Evolutionary conservation across 176 grass and related monocot genomes (phyloP).

Genomic region (Carex pumila): DNA sequence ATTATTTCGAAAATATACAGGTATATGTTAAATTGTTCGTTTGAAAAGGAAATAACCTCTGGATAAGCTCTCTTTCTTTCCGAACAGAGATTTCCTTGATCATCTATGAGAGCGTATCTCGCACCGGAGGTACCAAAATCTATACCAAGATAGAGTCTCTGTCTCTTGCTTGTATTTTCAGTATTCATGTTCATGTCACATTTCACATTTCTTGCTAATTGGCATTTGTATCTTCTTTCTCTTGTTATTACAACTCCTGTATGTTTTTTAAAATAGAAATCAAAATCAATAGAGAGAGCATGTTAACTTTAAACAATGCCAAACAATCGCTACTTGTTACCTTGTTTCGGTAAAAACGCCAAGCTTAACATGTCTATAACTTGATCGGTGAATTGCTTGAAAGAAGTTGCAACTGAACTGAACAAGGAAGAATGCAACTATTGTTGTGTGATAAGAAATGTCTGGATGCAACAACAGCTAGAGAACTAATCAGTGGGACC

Average conservation of each 20-base stretch:
- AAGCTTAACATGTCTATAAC: slow-evolving; percentile 4
- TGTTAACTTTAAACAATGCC: background rate
- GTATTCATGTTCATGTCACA: slow-evolving; percentile 1
- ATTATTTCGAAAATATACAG: background rate
- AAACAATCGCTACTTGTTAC: background rate
- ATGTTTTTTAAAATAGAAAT: background rate
- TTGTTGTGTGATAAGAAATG: slow-evolving; percentile 10
- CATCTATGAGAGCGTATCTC: slow-evolving; percentile 69
- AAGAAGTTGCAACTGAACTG: background rate
- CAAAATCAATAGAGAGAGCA: background rate
- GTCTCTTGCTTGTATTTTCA: background rate
- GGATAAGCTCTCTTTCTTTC: slow-evolving; percentile 59
- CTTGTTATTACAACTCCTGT: background rate
- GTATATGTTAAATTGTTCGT: background rate
- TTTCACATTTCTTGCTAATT: slow-evolving; percentile 2
- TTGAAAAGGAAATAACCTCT: slow-evolving; percentile 28
- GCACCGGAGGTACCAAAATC: slow-evolving; percentile 79
- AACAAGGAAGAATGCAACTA: background rate
- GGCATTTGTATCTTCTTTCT: slow-evolving; percentile 4
- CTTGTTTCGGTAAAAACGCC: background rate
- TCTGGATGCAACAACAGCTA: slow-evolving; percentile 4
- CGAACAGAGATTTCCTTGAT: slow-evolving; percentile 31
- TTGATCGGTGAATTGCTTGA: background rate
- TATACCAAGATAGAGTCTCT: slow-evolving; percentile 56
- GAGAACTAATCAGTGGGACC: background rate